Evolutionary conservation across 2,329 filamentous ascomycete species (phyloP), one percentile per base, ranked within the genome.

Genomic region (Epichloe coenophiala): DNA sequence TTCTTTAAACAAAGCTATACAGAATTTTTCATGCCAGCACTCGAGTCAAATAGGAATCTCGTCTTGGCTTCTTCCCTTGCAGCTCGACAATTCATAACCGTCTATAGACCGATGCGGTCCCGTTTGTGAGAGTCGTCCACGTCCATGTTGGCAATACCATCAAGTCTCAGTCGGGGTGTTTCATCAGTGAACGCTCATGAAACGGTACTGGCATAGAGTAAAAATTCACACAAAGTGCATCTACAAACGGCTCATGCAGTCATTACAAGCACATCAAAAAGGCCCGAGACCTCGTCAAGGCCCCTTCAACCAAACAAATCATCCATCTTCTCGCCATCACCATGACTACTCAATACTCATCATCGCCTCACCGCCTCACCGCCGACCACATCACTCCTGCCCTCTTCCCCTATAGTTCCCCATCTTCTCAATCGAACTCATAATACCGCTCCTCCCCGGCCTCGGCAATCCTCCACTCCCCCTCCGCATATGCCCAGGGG

Each of bases 401-500:
- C 27, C 51, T 21, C 48, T 40, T 9, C 72, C 69, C 13, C 75
- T 65, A 57, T 80, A 73, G 58, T 74, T 82, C 9, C 88, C 88
- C 88, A 94, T 94, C 68, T 83, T 81, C 72, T 94, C 88, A 64
- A 94, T 93, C 17, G 85, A 88, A 59, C 77, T 85, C 83, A 94
- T 83, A 61, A 93, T 84, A 51, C 84, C 81, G 61, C 84, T 87
- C 59, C 86, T 57, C 35, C 72, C 72, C 13, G 75, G 76, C 54
- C 76, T 67, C 39, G 74, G 71, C 49, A 77, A 59, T 8, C 70
- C 72, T 39, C 68, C 69, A 55, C 52, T 65, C 51, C 71, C 73
- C 63, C 68, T 71, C 43, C 68, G 69, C 49, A 73, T 62, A 56
- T 75, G 73, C 52, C 73, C 70, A 33, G 66, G 62, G 11, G 65